A percentile compares a stretch with the other conserved stretches of the same genome.
Conservation (phyloP, 257 asterid species). For the Nicotiana undulata region DNA sequence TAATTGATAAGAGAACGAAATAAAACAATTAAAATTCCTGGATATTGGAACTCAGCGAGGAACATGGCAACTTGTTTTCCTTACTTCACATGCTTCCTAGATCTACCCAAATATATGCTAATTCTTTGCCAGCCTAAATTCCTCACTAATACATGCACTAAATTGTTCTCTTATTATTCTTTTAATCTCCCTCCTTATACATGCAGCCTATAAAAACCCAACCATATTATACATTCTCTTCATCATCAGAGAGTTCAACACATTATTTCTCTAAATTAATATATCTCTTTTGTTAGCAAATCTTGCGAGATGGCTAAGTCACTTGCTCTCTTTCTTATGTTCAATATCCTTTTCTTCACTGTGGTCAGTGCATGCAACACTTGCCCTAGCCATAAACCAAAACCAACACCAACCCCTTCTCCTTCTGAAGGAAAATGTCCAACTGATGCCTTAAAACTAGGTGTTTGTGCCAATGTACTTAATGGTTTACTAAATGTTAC, state of each 20-base stretch:
- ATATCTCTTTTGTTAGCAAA: background rate
- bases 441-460: conserved; percentile 5
- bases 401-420: background rate
- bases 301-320: background rate
- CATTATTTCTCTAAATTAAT: background rate
- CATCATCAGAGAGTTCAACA: background rate
- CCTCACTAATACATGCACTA: too few relatives aligned
- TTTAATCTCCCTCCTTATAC: background rate
- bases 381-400: conserved; percentile 20
- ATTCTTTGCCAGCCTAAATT: too few relatives aligned
- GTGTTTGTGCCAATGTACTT: conserved; percentile 45
- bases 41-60: too few relatives aligned
- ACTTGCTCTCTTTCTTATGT: conserved; percentile 22
- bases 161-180: background rate
- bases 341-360: conserved; percentile 29
- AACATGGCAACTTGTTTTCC: too few relatives aligned
- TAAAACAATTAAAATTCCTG: too few relatives aligned
- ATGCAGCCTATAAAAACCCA: background rate
- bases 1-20: too few relatives aligned
- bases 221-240: background rate
- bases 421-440: conserved; percentile 12
- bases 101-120: too few relatives aligned
- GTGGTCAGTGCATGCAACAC: conserved; percentile 28
- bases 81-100: too few relatives aligned
- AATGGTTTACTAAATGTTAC: conserved; percentile 22